Percentiles rank a stretch among this genome's conserved stretches.
Conservation (phyloP, 768 basidiomycete species). For the Russula sp. region DNA sequence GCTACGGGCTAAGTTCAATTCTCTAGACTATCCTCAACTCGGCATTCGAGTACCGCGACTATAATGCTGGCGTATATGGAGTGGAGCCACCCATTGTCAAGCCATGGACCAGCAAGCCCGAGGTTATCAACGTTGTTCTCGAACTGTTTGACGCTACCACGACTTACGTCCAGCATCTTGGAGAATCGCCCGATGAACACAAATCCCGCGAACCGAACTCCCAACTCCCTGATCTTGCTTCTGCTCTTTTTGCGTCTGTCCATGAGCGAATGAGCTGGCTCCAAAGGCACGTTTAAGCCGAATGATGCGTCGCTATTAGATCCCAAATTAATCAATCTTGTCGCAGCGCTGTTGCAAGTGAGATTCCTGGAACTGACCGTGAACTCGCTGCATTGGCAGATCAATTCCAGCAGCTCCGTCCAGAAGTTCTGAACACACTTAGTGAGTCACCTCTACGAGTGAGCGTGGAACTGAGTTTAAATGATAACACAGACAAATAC, state of each 20-base stretch:
- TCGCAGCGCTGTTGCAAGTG: slow-evolving; percentile 45
- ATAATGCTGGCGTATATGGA: slow-evolving; percentile 73
- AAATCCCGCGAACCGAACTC: slow-evolving; percentile 42
- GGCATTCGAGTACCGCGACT: slow-evolving; percentile 69
- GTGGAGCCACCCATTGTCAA: slow-evolving; percentile 65
- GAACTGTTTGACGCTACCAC: slow-evolving; percentile 69
- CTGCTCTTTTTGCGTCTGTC: slow-evolving; percentile 59
- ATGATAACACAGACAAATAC: slow-evolving; percentile 50
- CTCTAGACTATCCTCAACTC: slow-evolving; percentile 67
- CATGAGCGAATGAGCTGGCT: slow-evolving; percentile 71
- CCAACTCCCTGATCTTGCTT: slow-evolving; percentile 65
- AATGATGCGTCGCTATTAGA: background rate
- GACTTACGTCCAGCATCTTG: slow-evolving; percentile 44
- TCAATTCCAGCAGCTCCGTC: slow-evolving; percentile 66
- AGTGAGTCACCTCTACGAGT: slow-evolving; percentile 47
- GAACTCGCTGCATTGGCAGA: slow-evolving; percentile 61
- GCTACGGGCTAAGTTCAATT: background rate
- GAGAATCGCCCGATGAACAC: slow-evolving; percentile 34
- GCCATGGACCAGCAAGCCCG: slow-evolving; percentile 79
- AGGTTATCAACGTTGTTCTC: slow-evolving; percentile 64
- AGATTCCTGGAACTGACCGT: slow-evolving; percentile 49
- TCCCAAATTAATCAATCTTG: slow-evolving; percentile 5
- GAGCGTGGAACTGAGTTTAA: background rate
- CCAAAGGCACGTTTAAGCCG: slow-evolving; percentile 43
- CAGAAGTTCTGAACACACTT: slow-evolving; percentile 74